Percentiles rank a stretch among this genome's conserved stretches.
Conservation (phyloP, 179 eudicot genomes). For the Silene coronaria region DNA sequence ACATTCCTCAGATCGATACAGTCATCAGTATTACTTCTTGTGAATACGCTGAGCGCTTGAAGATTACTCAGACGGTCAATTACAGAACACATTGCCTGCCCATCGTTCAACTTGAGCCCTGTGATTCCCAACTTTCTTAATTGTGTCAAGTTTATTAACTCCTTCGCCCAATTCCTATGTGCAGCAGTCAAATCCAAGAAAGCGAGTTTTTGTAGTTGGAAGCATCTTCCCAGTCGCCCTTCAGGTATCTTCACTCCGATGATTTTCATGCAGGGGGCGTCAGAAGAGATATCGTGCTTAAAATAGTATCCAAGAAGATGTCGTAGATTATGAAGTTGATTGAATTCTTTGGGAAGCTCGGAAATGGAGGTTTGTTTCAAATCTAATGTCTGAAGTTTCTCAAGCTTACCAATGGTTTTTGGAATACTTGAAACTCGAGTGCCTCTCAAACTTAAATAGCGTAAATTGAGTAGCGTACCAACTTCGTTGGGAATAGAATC, state of each 20-base stretch:
- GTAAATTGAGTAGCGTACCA: constrained; percentile 20
- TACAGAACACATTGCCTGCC: constrained; percentile 4
- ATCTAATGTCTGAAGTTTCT: constrained; percentile 27
- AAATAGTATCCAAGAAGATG: constrained; percentile 17
- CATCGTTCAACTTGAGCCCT: neutral
- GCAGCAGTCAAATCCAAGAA: constrained; percentile 1
- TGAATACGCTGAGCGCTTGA: constrained; percentile 1
- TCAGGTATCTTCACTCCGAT: constrained; percentile 13
- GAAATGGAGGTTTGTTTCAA: constrained; percentile 8
- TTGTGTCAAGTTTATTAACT: constrained; percentile 14
- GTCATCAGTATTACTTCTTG: neutral
- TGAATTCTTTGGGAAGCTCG: constrained; percentile 22
- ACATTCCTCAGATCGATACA: constrained; percentile 12
- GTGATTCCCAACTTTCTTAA: constrained; percentile 22
- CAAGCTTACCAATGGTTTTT: constrained; percentile 24
- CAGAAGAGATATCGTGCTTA: neutral
- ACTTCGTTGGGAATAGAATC: constrained; percentile 17
- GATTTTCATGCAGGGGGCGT: neutral
- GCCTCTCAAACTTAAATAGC: constrained; percentile 25
- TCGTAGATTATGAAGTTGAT: constrained; percentile 12
- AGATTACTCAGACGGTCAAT: constrained; percentile 18
- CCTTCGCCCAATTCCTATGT: neutral
- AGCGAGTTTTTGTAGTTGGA: constrained; percentile 22
- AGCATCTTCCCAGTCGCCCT: neutral
- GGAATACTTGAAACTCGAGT: constrained; percentile 23